These are phyloP conservation scores for Thalassiosira exigua DNA, from an alignment of 352 stramenopile species.

Conservation along the genomic window DNA sequence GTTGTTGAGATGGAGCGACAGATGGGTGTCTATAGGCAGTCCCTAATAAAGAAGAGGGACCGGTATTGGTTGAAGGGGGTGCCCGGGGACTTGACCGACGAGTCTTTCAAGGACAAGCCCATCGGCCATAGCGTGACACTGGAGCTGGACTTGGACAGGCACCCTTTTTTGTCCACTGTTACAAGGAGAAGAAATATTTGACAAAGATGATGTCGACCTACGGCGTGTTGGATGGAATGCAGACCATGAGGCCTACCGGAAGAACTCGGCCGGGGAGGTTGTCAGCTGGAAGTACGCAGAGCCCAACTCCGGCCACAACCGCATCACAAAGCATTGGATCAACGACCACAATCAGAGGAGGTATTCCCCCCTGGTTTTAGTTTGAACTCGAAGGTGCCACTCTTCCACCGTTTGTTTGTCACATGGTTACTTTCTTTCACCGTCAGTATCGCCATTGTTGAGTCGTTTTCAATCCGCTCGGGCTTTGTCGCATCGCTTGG, in stretches of 20 bases:
- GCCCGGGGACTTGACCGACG: constrained; percentile 1
- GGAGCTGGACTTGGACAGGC: not conserved
- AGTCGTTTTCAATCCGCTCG: too few relatives aligned
- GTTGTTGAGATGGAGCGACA: constrained; percentile 24
- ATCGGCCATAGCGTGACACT: constrained; percentile 17
- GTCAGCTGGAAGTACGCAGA: constrained; percentile 20
- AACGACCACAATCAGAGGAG: constrained; percentile 53
- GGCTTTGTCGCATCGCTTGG: too few relatives aligned
- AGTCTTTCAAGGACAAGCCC: constrained; percentile 2
- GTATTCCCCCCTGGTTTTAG: constrained; percentile 23
- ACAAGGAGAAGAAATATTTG: constrained; percentile 54
- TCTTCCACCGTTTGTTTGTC: too few relatives aligned
- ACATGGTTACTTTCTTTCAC: too few relatives aligned
- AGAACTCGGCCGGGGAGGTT: not conserved
- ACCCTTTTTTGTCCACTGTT: constrained; percentile 13
- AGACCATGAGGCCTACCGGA: not conserved
- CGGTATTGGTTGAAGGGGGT: constrained; percentile 28
- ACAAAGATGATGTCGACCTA: constrained; percentile 48
- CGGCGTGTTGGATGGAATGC: not conserved
- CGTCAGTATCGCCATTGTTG: too few relatives aligned
- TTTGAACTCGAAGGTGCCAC: constrained; percentile 40
- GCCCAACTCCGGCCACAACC: constrained; percentile 25
- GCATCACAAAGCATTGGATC: constrained; percentile 37
- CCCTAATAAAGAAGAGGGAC: constrained; percentile 51
- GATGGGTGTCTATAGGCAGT: constrained; percentile 32